Base-by-base conservation (phyloP, 1,284 basidiomycete genomes). In the Leccinum subatratum region DNA sequence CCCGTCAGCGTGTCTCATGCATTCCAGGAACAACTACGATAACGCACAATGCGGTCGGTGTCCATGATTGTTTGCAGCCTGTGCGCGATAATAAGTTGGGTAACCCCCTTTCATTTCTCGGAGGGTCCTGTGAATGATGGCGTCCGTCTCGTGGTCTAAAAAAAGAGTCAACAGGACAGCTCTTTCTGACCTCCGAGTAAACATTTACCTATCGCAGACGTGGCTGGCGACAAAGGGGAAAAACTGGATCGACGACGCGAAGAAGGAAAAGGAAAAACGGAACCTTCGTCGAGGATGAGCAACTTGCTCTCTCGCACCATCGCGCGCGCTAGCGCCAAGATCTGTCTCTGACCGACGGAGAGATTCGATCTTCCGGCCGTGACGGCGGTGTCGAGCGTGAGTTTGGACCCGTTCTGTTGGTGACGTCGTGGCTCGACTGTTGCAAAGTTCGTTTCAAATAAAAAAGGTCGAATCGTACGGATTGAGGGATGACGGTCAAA, bases 281-380 rank as follows among this genome's bases (percentile, higher is more conserved):
- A 71, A 66, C 73, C 84, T 67, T 78, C 77, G 62, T 78, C 77
- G 11, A 78, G 65, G 20, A 78, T 72, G 37, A 77, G 60, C 16
- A 77, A 58, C 59, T 77, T 78, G 63, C 75, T 76, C 64, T 70
- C 64, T 25, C 75, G 68, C 1, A 77, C 70, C 58, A 78, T 71
- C 18, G 75, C 77, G 11, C 75, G 77, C 3, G 85, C 85, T 16
- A 84, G 76, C 0, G 82, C 82, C 18, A 80, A 32, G 39, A 85
- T 86, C 74, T 92, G 91, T 6, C 90, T 80, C 72, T 92, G 88
- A 2, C 90, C 90, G 58, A 90, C 86, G 1, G 85, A 87, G 28
- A 92, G 79, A 72, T 92, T 92, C 28, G 80, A 74, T 7, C 90
- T 89, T 1, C 84, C 86, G 57, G 81, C 81, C 3, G 86, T 77